Conservation (phyloP, 768 basidiomycete genomes). For the Lepiota brunneoincarnata region DNA sequence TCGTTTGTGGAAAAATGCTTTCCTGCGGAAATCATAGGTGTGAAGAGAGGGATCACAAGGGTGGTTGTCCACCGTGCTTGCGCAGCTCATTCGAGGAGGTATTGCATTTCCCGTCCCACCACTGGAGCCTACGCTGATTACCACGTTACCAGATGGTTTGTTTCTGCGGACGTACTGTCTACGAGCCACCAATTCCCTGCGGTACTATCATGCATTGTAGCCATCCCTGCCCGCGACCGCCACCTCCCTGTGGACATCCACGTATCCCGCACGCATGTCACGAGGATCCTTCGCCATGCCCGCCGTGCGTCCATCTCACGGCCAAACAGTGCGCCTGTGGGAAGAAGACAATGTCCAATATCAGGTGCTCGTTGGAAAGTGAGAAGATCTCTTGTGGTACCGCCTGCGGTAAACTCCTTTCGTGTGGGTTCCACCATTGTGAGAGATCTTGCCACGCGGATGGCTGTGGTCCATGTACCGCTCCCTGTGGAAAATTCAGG, state of each 20-base stretch:
- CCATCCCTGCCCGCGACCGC: constrained; percentile 72
- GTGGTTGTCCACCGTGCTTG: constrained; percentile 79
- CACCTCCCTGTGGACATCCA: constrained; percentile 81
- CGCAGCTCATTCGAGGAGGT: constrained; percentile 93
- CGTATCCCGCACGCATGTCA: constrained; percentile 81
- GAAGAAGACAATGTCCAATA: constrained; percentile 75
- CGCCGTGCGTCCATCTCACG: constrained; percentile 83
- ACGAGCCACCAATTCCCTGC: constrained; percentile 89
- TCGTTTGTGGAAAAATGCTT: constrained; percentile 72
- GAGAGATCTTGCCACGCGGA: constrained; percentile 79
- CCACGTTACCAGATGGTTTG: constrained; percentile 58
- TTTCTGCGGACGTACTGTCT: constrained; percentile 78
- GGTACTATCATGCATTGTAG: constrained; percentile 76
- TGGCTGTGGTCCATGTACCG: constrained; percentile 73
- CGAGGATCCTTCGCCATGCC: constrained; percentile 65
- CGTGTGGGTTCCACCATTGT: constrained; percentile 90
- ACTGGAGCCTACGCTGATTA: neutral
- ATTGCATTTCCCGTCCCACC: constrained; percentile 8
- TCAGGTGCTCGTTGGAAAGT: constrained; percentile 75
- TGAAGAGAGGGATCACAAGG: constrained; percentile 77
- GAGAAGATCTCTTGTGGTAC: constrained; percentile 84
- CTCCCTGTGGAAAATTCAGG: constrained; percentile 82
- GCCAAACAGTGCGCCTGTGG: constrained; percentile 86
- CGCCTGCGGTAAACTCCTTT: constrained; percentile 73
- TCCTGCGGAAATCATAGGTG: constrained; percentile 80